These are phyloP conservation scores for Rhinocladiella similis DNA, from an alignment of 2,329 filamentous ascomycete genomes.

Conservation along the genomic window DNA sequence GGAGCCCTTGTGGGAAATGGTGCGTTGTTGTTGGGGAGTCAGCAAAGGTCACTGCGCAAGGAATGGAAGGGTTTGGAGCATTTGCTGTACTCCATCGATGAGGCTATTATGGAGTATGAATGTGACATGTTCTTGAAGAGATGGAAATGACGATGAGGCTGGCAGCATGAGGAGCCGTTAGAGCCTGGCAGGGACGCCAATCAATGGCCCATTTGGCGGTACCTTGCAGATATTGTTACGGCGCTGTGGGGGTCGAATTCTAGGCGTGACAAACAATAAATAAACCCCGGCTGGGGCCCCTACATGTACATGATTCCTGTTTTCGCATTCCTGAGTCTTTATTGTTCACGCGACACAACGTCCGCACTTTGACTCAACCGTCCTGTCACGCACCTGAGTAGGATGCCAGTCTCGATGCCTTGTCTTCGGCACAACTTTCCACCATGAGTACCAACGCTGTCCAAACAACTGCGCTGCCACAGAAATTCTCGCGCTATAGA, in stretches of 20 bases:
- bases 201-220: not conserved
- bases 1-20: conserved; percentile 29
- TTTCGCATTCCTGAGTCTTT: conserved; percentile 4
- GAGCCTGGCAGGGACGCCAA: no score
- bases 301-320: not conserved
- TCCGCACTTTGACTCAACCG: no score
- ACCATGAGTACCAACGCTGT: conserved; percentile 9
- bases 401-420: not conserved
- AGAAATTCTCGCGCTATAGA: conserved; percentile 59
- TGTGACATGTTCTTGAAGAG: not conserved
- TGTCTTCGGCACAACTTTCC: not conserved
- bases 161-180: not conserved
- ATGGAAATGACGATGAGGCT: not conserved
- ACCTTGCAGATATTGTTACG: conserved; percentile 1
- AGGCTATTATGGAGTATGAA: not conserved
- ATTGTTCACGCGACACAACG: not conserved
- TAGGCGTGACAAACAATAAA: not conserved
- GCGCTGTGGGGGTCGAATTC: not conserved
- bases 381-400: not conserved
- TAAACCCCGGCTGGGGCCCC: not conserved
- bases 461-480: conserved; percentile 5
- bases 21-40: conserved; percentile 29
- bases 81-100: conserved; percentile 21
- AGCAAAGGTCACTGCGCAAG: not conserved
- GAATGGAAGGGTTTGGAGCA: conserved; percentile 12